A percentile compares a stretch with the other conserved stretches of the same genome.
phyloP scores from a whole-genome alignment of 192 early-diverging fungal genomes.

The Coemansia sp. region DNA sequence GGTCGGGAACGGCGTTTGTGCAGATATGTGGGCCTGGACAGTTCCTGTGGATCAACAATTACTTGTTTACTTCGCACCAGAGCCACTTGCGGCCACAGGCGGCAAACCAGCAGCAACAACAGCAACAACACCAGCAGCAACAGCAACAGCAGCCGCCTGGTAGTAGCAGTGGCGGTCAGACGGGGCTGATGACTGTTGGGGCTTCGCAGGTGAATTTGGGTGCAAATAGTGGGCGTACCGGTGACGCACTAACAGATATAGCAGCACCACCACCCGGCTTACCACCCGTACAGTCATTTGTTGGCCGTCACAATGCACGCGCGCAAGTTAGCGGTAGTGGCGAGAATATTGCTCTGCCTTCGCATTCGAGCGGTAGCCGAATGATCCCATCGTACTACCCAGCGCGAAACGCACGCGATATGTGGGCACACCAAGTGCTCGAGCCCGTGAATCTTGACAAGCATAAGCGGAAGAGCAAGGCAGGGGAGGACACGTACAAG shows the following conservation, averaged over 20 bases:
- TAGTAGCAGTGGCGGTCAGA: conserved; percentile 8
- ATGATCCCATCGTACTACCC: conserved; percentile 39
- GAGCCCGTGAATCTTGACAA: not conserved
- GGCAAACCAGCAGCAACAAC: conserved; percentile 8
- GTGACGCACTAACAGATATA: not conserved
- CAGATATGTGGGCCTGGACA: conserved; percentile 76
- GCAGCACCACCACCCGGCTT: no score
- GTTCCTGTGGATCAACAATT: conserved; percentile 92
- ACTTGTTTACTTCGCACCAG: conserved; percentile 59
- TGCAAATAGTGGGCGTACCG: not conserved
- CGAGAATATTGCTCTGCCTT: not conserved
- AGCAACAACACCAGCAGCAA: not conserved
- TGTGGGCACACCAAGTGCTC: conserved; percentile 54
- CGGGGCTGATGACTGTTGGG: not conserved
- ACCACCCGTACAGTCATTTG: not conserved
- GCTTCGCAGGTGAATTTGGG: not conserved
- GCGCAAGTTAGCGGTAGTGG: not conserved
- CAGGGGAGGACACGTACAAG: conserved; percentile 23
- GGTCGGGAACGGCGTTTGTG: conserved; percentile 89
- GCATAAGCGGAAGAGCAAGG: not conserved
- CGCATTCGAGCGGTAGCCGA: conserved; percentile 8
- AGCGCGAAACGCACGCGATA: conserved; percentile 21
- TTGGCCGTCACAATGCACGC: not conserved
- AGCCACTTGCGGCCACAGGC: conserved; percentile 23
- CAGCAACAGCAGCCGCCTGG: conserved; percentile 12